phyloP scores from a whole-genome alignment of 129 eudicot species.

The Helianthus tuberosus region DNA sequence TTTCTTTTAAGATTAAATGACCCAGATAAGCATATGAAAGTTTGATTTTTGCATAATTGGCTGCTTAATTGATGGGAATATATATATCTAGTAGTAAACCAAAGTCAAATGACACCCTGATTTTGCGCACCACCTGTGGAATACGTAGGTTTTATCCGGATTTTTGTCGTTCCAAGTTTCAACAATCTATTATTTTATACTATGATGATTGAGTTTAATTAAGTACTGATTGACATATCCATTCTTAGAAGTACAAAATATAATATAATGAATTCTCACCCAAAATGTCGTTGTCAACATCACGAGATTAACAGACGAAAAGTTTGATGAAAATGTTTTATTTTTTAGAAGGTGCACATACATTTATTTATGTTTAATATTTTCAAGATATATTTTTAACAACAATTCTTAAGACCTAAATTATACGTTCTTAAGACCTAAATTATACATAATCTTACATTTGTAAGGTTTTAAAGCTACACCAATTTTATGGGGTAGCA shows the following conservation, averaged over 20 bases:
- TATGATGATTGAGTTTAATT: not conserved
- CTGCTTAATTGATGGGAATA: conserved; percentile 21
- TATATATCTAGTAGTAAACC: not conserved
- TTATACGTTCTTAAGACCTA: no score
- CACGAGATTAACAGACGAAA: no score
- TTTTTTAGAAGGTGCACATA: no score
- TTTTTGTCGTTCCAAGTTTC: not conserved
- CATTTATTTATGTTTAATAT: no score
- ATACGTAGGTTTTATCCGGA: not conserved
- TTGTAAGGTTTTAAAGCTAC: no score
- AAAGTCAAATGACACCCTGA: conserved; percentile 17
- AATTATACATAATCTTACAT: no score
- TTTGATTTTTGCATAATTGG: not conserved
- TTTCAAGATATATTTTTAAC: no score
- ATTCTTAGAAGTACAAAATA: not conserved
- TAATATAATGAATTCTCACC: not conserved
- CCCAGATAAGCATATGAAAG: not conserved
- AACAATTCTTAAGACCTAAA: no score
- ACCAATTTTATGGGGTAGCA: no score
- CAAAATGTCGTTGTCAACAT: no score
- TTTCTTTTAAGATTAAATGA: no score
- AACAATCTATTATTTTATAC: not conserved
- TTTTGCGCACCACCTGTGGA: not conserved
- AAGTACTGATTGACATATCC: not conserved
- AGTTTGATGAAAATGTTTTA: no score